Conservation (phyloP, 2,329 filamentous ascomycete species). For the Calonectria naviculata region DNA sequence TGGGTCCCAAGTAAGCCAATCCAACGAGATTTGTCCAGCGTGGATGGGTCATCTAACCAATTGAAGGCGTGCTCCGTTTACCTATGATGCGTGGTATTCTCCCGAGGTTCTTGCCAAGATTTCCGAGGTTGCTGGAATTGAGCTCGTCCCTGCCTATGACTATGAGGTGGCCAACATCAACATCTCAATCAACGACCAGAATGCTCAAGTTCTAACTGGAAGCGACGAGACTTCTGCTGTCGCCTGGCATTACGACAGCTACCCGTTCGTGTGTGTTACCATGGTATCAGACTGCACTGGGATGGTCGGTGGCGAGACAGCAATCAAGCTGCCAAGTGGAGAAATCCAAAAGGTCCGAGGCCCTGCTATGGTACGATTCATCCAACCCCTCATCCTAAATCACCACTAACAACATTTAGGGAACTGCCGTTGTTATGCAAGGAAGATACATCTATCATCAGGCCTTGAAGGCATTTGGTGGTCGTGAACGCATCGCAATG, state of each 20-base stretch:
- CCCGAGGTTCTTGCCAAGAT: conserved; percentile 58
- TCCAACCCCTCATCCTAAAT: background rate
- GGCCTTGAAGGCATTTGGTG: conserved; percentile 55
- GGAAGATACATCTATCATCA: conserved; percentile 74
- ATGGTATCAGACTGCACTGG: conserved; percentile 72
- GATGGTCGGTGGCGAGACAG: conserved; percentile 75
- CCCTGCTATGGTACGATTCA: conserved; percentile 60
- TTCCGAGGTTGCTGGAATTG: conserved; percentile 64
- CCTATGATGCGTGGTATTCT: conserved; percentile 63
- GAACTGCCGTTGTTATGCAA: conserved; percentile 71
- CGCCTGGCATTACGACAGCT: conserved; percentile 73
- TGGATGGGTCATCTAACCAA: background rate
- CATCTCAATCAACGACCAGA: conserved; percentile 63
- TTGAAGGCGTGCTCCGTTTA: background rate
- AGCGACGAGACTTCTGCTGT: conserved; percentile 53
- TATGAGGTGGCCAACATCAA: conserved; percentile 65
- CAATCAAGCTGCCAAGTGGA: conserved; percentile 62
- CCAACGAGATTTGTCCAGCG: conserved; percentile 62
- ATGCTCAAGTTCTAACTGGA: conserved; percentile 44
- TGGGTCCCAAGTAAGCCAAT: conserved; percentile 59
- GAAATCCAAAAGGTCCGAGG: conserved; percentile 68
- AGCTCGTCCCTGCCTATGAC: conserved; percentile 64
- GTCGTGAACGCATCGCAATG: conserved; percentile 66
- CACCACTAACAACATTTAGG: conserved; percentile 47
- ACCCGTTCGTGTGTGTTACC: conserved; percentile 73